phyloP scores from a whole-genome alignment of 202 grass and related monocot genomes.

The Elaeis oleifera region DNA sequence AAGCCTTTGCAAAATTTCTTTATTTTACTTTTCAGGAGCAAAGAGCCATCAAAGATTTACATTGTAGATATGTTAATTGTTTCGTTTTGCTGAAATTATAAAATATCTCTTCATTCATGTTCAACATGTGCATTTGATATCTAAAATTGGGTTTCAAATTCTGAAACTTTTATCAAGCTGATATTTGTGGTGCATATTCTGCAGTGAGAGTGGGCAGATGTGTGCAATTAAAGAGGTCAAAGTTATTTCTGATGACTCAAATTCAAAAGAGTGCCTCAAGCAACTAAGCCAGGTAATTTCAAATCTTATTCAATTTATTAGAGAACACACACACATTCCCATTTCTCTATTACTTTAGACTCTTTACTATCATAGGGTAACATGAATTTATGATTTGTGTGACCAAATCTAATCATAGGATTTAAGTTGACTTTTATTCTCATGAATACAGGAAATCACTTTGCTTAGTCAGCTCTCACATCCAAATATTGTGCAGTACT shows the following conservation, averaged over 20 bases:
- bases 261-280: slow-evolving; percentile 83
- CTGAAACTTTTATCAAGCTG: too few relatives aligned
- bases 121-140: too few relatives aligned
- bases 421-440: slow-evolving; percentile 25
- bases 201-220: slow-evolving; percentile 45
- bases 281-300: slow-evolving; percentile 77
- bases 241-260: slow-evolving; percentile 42
- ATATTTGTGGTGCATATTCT: slow-evolving; percentile 12
- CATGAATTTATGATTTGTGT: background rate
- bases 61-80: too few relatives aligned
- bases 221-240: slow-evolving; percentile 61
- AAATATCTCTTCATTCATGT: too few relatives aligned
- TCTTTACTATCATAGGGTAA: background rate
- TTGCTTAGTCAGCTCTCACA: slow-evolving; percentile 80
- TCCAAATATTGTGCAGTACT: slow-evolving; percentile 91
- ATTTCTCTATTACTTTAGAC: slow-evolving; percentile 18
- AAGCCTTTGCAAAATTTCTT: too few relatives aligned
- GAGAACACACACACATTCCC: background rate
- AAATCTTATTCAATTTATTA: slow-evolving; percentile 2
- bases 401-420: slow-evolving; percentile 17
- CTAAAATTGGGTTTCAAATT: too few relatives aligned
- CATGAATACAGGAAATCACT: slow-evolving; percentile 60
- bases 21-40: too few relatives aligned
- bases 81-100: too few relatives aligned
- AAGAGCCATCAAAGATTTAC: too few relatives aligned